Percentiles rank a stretch among this genome's conserved stretches.
These are phyloP conservation scores for Suillus ampliporus DNA, from an alignment of 768 basidiomycete species.

Conservation along the genomic window DNA sequence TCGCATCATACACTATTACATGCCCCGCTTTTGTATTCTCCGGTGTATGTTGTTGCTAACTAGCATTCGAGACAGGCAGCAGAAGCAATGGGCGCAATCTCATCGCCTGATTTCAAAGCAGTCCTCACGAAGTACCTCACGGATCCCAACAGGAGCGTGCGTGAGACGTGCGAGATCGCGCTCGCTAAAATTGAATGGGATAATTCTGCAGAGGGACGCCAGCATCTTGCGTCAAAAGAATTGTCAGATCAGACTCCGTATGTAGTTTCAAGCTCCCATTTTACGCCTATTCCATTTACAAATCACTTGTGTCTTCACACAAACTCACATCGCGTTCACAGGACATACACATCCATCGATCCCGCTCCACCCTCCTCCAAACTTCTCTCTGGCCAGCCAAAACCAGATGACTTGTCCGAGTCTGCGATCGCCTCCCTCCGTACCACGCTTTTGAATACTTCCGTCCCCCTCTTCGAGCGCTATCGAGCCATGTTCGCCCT, in stretches of 20 bases:
- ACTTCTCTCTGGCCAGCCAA: constrained; percentile 59
- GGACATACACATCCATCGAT: constrained; percentile 83
- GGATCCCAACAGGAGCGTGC: constrained; percentile 75
- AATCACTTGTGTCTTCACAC: background rate
- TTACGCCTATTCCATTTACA: background rate
- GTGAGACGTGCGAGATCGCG: constrained; percentile 98
- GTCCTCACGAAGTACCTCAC: constrained; percentile 72
- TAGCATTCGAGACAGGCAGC: constrained; percentile 68
- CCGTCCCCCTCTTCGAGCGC: constrained; percentile 82
- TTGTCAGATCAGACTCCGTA: constrained; percentile 46
- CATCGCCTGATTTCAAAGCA: constrained; percentile 64
- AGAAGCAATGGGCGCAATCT: constrained; percentile 98
- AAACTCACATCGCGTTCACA: constrained; percentile 30
- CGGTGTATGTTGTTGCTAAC: constrained; percentile 12
- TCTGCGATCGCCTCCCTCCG: constrained; percentile 60
- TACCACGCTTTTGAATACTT: constrained; percentile 64
- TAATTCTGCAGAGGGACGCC: constrained; percentile 71
- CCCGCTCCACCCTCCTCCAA: constrained; percentile 83
- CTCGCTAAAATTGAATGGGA: constrained; percentile 96
- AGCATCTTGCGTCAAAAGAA: constrained; percentile 41
- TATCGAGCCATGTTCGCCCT: constrained; percentile 99
- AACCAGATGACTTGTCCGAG: constrained; percentile 54
- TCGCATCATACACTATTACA: background rate
- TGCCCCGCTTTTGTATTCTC: background rate
- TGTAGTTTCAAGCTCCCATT: constrained; percentile 15